These are phyloP conservation scores for Naganishia albida DNA, from an alignment of 1,284 basidiomycete species.

Conservation along the genomic window DNA sequence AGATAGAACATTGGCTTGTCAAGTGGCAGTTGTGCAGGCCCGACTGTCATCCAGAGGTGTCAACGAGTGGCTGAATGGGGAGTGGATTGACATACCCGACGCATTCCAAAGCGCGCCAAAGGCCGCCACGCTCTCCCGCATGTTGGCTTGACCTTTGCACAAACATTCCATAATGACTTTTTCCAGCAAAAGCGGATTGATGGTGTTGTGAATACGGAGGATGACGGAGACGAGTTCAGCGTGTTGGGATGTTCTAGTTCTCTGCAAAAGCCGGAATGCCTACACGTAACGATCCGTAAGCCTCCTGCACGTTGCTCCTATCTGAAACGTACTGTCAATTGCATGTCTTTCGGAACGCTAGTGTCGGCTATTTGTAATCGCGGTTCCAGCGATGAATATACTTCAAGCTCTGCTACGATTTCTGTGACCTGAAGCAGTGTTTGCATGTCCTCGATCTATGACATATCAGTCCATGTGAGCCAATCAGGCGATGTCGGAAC, in stretches of 20 bases:
- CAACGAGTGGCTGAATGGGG: not conserved
- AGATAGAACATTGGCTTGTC: slow-evolving; percentile 26
- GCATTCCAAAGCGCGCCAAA: slow-evolving; percentile 16
- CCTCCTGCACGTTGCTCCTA: not conserved
- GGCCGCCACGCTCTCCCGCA: slow-evolving; percentile 5
- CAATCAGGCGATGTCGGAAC: not conserved
- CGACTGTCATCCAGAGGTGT: not conserved
- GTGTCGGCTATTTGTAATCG: not conserved
- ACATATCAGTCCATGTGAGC: not conserved
- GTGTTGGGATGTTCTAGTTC: slow-evolving; percentile 6
- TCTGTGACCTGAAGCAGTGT: slow-evolving; percentile 7
- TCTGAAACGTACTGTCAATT: slow-evolving; percentile 3
- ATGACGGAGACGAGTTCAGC: slow-evolving; percentile 15
- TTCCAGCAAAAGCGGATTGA: slow-evolving; percentile 4
- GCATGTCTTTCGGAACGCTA: slow-evolving; percentile 14
- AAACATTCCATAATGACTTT: slow-evolving; percentile 23
- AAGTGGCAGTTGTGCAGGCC: slow-evolving; percentile 1
- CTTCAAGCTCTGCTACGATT: slow-evolving; percentile 11
- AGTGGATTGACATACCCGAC: not conserved
- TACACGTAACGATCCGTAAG: not conserved
- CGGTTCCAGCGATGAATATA: not conserved
- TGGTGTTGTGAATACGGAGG: slow-evolving; percentile 2
- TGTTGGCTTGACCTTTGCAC: not conserved
- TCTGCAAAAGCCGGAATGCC: slow-evolving; percentile 14
- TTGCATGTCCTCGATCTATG: slow-evolving; percentile 2